Conservation (phyloP, 331 rosid genomes). For the Dryas integrifolia region DNA sequence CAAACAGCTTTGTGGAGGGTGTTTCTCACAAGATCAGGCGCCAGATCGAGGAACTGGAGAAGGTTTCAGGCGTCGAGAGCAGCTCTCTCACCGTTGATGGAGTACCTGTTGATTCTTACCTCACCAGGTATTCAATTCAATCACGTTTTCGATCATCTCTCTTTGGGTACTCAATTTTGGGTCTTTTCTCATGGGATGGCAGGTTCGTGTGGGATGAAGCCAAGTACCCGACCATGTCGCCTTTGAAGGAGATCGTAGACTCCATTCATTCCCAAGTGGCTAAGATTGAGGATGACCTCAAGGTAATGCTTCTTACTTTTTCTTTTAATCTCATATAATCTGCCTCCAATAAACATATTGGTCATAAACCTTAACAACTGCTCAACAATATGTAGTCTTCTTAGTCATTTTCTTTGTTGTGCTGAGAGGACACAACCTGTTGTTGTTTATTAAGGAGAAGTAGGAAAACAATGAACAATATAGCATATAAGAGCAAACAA, state of each 20-base stretch:
- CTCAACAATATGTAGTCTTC: neutral
- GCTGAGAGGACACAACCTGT: neutral
- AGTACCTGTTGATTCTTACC: slow-evolving; percentile 86
- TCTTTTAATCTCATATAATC: neutral
- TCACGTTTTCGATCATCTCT: neutral
- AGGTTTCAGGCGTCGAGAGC: slow-evolving; percentile 55
- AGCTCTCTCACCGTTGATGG: slow-evolving; percentile 73
- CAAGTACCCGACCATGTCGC: slow-evolving; percentile 81
- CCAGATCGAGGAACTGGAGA: slow-evolving; percentile 86
- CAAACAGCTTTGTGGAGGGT: slow-evolving; percentile 79
- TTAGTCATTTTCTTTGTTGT: neutral
- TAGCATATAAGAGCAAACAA: neutral
- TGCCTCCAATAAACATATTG: neutral
- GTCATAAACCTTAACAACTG: neutral
- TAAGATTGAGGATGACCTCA: slow-evolving; percentile 90
- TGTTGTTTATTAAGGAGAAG: neutral
- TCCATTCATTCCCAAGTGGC: slow-evolving; percentile 76
- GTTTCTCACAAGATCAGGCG: slow-evolving; percentile 86
- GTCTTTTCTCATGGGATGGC: slow-evolving; percentile 7
- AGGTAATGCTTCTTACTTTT: slow-evolving; percentile 41
- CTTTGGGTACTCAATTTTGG: neutral
- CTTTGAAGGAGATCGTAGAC: slow-evolving; percentile 71
- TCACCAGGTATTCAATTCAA: slow-evolving; percentile 46
- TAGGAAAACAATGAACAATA: neutral
- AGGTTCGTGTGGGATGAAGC: slow-evolving; percentile 98